Evolutionary conservation across 305 asterid genomes (phyloP).

Genomic region (Solanum hybrid): DNA sequence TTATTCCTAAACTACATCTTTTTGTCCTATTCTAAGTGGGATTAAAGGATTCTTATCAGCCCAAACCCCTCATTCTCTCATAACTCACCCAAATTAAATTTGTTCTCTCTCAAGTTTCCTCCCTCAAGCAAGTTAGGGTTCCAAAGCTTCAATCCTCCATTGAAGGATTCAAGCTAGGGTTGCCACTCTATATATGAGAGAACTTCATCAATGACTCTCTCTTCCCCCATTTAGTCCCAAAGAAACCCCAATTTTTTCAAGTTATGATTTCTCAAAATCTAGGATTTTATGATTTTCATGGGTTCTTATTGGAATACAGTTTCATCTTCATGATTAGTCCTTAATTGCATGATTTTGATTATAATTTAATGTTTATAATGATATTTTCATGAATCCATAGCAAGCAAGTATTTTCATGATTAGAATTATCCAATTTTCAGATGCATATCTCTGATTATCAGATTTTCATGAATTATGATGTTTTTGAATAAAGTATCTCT

Average conservation of each 20-base stretch:
- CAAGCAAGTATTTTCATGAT: background rate
- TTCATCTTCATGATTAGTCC: background rate
- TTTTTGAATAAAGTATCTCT: too few relatives aligned
- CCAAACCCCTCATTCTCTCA: background rate
- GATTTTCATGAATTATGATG: background rate
- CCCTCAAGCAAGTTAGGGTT: background rate
- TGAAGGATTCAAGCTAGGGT: background rate
- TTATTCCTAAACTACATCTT: background rate
- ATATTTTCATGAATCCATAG: background rate
- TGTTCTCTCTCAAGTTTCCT: background rate
- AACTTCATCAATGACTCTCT: background rate
- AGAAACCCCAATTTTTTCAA: background rate
- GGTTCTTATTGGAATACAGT: background rate
- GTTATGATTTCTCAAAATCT: background rate
- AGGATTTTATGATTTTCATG: background rate
- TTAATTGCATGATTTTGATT: too few relatives aligned
- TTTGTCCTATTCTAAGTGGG: background rate
- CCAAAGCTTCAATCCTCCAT: background rate
- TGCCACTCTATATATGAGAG: too few relatives aligned
- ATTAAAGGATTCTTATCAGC: background rate
- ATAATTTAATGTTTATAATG: background rate
- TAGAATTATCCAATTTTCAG: background rate
- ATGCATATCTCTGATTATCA: background rate
- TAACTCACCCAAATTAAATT: background rate
- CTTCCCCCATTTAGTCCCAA: background rate